Evolutionary conservation across 805 yeast species (phyloP), one percentile per base, ranked within the genome.

Genomic region (Metschnikowia kunwiensis): DNA sequence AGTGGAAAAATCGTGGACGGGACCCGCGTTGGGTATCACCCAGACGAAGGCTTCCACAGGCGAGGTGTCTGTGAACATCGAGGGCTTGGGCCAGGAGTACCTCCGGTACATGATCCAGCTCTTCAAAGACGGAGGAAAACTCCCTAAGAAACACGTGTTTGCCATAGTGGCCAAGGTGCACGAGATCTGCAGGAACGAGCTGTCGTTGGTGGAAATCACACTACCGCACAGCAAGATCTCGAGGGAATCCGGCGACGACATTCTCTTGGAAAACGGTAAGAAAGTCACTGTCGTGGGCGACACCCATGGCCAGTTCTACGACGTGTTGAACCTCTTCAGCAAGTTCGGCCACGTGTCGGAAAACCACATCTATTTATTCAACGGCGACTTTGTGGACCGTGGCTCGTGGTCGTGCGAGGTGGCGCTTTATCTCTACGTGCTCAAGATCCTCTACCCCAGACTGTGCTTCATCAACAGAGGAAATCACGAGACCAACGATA

Each of bases 331-430:
- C 55, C 72, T 93, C 35, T 91, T 93, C 60, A 60, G 72, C 22
- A 70, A 57, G 28, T 89, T 79, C 54, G 97, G 97, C 11, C 62
- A 70, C 49, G 94, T 91, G 0, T 55, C 70, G 4, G 66, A 71
- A 2, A 60, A 65, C 3, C 97, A 89, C 57, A 72, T 79, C 4
- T 93, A 86, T 56, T 62, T 93, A 31, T 91, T 93, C 68, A 93
- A 93, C 54, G 98, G 98, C 28, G 98, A 93, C 63, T 91, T 93
- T 63, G 98, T 93, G 4, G 98, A 93, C 59, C 74, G 98, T 54
- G 98, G 98, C 5, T 85, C 95, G 12, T 91, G 98, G 97, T 87
- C 97, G 4, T 86, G 95, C 55, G 98, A 93, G 58, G 95, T 93
- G 30, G 96, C 96, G 2, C 64, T 93, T 30, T 68, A 83, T 20